phyloP scores from a whole-genome alignment of 495 filamentous ascomycete genomes.

The Penicillium goetzii region DNA sequence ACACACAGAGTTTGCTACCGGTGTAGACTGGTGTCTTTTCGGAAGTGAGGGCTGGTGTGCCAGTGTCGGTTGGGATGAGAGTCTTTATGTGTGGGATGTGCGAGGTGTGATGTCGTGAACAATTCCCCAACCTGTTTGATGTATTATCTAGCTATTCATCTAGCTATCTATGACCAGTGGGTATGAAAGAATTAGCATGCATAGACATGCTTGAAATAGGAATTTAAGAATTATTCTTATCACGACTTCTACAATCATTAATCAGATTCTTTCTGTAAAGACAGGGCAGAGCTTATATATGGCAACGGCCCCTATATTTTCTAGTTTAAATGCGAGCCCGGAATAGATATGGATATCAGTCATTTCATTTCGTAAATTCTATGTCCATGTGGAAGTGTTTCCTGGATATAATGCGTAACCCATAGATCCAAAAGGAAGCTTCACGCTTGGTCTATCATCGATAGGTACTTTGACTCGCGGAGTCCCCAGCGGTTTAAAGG shows the following conservation, averaged over 20 bases:
- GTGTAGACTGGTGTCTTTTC: slow-evolving; percentile 97
- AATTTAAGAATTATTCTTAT: background rate
- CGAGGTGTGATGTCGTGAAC: slow-evolving; percentile 59
- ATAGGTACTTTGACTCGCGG: background rate
- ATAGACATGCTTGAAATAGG: background rate
- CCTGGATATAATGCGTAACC: slow-evolving; percentile 1
- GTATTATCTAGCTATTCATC: no score
- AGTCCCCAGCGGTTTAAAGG: background rate
- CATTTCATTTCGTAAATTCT: slow-evolving; percentile 36
- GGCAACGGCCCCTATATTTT: background rate
- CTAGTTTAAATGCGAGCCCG: no score
- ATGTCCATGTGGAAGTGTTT: slow-evolving; percentile 5
- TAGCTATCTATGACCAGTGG: slow-evolving; percentile 2
- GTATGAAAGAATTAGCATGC: slow-evolving; percentile 2
- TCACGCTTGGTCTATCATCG: slow-evolving; percentile 3
- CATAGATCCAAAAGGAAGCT: slow-evolving; percentile 3
- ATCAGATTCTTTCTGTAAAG: background rate
- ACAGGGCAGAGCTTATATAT: background rate
- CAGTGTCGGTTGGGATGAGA: slow-evolving; percentile 90
- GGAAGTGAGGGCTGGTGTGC: slow-evolving; percentile 95
- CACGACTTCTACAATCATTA: background rate
- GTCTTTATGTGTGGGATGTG: slow-evolving; percentile 89
- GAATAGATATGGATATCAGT: slow-evolving; percentile 10
- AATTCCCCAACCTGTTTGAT: background rate
- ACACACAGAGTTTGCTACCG: slow-evolving; percentile 96